A percentile compares a stretch with the other conserved stretches of the same genome.
phyloP scores from a whole-genome alignment of 2,329 filamentous ascomycete species.

The Colletotrichum siamense region DNA sequence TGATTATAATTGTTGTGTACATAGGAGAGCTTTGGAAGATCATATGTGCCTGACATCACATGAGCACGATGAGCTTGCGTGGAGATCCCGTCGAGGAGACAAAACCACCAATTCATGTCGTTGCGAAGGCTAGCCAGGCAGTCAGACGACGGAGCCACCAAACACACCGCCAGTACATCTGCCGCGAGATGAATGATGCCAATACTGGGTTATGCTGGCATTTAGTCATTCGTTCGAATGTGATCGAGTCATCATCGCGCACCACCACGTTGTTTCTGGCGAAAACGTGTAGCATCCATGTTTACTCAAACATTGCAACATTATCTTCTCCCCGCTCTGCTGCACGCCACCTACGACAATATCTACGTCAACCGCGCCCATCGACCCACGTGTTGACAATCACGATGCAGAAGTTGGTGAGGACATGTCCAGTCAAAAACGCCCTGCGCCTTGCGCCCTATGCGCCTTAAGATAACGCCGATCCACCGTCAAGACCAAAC shows the following conservation, averaged over 20 bases:
- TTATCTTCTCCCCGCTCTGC: neutral
- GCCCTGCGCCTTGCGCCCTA: neutral
- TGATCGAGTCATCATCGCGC: neutral
- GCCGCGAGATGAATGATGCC: neutral
- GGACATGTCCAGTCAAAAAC: neutral
- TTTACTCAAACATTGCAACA: neutral
- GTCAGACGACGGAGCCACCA: too few relatives aligned
- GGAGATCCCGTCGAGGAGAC: rapidly evolving
- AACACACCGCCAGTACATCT: rapidly evolving
- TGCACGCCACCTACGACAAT: neutral
- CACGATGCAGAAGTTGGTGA: neutral
- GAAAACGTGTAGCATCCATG: neutral
- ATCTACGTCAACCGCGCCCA: neutral
- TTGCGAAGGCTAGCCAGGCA: too few relatives aligned
- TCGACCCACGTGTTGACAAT: neutral
- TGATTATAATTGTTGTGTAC: neutral
- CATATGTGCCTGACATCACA: neutral
- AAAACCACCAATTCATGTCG: rapidly evolving
- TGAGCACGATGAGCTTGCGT: neutral
- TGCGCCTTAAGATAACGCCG: neutral
- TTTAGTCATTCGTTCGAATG: neutral
- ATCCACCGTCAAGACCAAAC: neutral
- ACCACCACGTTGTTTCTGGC: neutral
- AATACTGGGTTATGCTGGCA: rapidly evolving
- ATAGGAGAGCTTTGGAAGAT: rapidly evolving